Conservation (phyloP, 257 asterid genomes). For the Fraxinus anomala region DNA sequence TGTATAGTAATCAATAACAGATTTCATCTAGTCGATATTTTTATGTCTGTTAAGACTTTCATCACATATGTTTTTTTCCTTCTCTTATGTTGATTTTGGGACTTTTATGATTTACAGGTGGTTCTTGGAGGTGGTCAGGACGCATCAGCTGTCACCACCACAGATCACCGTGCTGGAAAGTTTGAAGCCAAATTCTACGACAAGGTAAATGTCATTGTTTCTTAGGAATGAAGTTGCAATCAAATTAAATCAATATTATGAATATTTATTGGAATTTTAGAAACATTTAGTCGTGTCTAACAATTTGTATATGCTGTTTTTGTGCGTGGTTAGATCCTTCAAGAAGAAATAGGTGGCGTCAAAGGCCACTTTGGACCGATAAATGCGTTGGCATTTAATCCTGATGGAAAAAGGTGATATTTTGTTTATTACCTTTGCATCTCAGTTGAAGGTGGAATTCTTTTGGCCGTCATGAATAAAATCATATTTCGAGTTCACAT, state of each 20-base stretch:
- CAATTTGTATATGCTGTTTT: constrained; percentile 20
- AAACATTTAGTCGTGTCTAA: not conserved
- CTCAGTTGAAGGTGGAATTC: not conserved
- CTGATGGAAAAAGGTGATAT: constrained; percentile 84
- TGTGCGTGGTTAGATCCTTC: constrained; percentile 56
- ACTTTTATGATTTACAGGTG: constrained; percentile 47
- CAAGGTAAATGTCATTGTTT: constrained; percentile 54
- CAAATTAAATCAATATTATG: constrained; percentile 2
- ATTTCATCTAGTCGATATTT: too few species aligned
- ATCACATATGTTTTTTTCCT: not conserved
- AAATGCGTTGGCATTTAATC: constrained; percentile 94
- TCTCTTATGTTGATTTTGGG: constrained; percentile 14
- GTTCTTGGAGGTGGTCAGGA: constrained; percentile 98
- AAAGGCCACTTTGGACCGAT: constrained; percentile 98
- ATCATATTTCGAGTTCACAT: not conserved
- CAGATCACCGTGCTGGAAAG: constrained; percentile 95
- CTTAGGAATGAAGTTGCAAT: not conserved
- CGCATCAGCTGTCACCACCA: constrained; percentile 76
- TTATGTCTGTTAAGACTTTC: too few species aligned
- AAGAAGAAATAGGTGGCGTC: constrained; percentile 88
- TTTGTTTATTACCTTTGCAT: not conserved
- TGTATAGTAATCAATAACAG: too few species aligned
- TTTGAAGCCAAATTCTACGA: constrained; percentile 88
- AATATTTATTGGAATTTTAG: not conserved
- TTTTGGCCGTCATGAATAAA: not conserved